These are phyloP conservation scores for Suillus brevipes DNA, from an alignment of 768 basidiomycete genomes.

Conservation along the genomic window DNA sequence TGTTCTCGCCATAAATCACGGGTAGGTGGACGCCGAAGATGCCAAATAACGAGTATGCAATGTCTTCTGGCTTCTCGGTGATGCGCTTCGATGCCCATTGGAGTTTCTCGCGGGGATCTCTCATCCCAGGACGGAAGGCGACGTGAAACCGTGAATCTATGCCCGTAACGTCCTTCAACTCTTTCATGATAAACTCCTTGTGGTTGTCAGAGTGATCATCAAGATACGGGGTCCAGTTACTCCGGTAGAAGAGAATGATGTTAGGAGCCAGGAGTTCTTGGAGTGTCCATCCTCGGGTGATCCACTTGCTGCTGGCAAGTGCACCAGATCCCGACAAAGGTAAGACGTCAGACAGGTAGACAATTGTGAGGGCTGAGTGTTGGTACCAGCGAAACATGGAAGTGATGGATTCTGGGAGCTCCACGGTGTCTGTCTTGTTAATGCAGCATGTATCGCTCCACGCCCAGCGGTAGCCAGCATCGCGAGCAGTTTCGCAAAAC, in stretches of 20 bases:
- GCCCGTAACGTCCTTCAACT: neutral
- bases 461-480: neutral
- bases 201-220: neutral
- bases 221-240: conserved; percentile 18
- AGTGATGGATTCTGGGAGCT: neutral
- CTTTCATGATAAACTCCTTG: neutral
- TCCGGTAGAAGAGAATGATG: conserved; percentile 22
- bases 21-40: neutral
- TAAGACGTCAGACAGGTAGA: neutral
- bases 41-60: neutral
- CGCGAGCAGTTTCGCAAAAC: neutral
- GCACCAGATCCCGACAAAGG: neutral
- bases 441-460: neutral
- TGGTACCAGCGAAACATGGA: neutral
- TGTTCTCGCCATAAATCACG: neutral
- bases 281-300: neutral
- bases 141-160: neutral
- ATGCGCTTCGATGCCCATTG: neutral
- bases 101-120: neutral
- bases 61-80: neutral
- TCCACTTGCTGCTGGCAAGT: neutral
- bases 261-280: conserved; percentile 2
- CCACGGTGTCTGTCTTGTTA: neutral
- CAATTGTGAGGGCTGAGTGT: neutral
- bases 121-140: neutral